Base-by-base conservation (phyloP, 164 flowering plant species). In the Nelumbo lutea region DNA sequence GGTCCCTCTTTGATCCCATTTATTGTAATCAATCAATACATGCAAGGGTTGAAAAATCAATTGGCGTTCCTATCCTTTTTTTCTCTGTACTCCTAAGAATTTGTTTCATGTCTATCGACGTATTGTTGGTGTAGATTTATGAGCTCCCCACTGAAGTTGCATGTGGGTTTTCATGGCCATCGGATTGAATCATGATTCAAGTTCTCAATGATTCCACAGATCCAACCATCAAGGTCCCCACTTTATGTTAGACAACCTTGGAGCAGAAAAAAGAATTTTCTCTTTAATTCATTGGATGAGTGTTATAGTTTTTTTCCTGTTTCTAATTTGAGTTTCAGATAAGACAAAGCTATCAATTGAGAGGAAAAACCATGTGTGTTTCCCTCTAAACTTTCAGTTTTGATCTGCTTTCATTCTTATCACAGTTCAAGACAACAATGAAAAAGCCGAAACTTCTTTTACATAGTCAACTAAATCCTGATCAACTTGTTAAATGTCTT, bases 141-240 rank as follows among this genome's bases (percentile, higher is more conserved):
- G 85, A 86, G 83, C 69, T 91, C 56, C 89, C 97, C 13, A 91
- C 89, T 74, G 93, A 93, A 65, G 97, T 95, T 6, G 97, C 97
- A 9, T 89, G 92, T 67, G 85, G 84, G 1, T 87, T 89, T 9
- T 87, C 94, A 50, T 91, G 97, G 97, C 96, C 97, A 45, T 44
- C 91, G 5, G 97, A 91, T 79, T 87, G 91, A 69, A 81, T 91
- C 15, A 88, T 91, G 69, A 86, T 91, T 73, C 97, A 91, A 86
- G 97, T 91, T 27, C 87, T 91, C 13, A 96, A 91, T 61, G 97
- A 91, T 68, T 91, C 97, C 41, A 91, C 97, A 13, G 96, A 91
- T 75, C 88, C 87, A 4, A 68, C 67, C 1, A 75, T 91, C 74
- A 91, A 91, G 97, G 97, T 87, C 71, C 11, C 40, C 6, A 27